Base-by-base conservation (phyloP, 768 basidiomycete species). In the Suillus weaverae region DNA sequence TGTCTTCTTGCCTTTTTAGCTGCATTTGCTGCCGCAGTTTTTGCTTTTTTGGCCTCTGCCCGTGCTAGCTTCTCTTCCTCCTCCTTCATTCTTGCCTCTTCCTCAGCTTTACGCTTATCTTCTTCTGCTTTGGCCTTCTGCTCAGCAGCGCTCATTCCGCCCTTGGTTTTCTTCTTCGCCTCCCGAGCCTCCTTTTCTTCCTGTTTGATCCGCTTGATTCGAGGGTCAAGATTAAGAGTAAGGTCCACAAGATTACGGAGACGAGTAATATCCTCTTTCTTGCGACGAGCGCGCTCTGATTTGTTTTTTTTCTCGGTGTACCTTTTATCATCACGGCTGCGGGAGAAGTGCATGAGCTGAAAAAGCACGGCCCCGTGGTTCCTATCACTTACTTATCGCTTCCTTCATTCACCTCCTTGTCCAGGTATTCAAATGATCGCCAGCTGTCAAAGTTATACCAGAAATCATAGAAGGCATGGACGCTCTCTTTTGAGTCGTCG, bases 301-400 rank as follows among this genome's bases (percentile, higher is more conserved):
- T 97, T 98, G 87, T 99, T 99, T 85, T 99, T 99, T 85, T 98
- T 99, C 81, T 99, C 97, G 20, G 94, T 95, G 81, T 96, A 97
- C 36, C 97, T 91, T 80, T 99, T 99, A 77, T 99, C 97, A 77
- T 99, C 97, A 64, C 97, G 97, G 74, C 94, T 96, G 69, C 20
- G 20, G 67, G 70, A 60, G 75, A 65, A 64, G n/a, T 57, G 41
- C 62, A 43, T 54, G 20, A 26, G 59, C 26, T 16, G 18, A 14
- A 30, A 35, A 41, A 20, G 39, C 51, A 60, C 18, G 3, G 61
- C 26, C 62, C 11, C 61, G 26, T 11, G 39, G 18, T 20, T 41
- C 57, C 26, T 30, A 59, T 9, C 1, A 82, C 89, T 68, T 61
- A 95, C 94, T 85, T 93, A 76, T 99, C 97, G 67, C 92, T 94